phyloP scores from a whole-genome alignment of 73 alveolate genomes.

The Durusdinium trenchii region DNA sequence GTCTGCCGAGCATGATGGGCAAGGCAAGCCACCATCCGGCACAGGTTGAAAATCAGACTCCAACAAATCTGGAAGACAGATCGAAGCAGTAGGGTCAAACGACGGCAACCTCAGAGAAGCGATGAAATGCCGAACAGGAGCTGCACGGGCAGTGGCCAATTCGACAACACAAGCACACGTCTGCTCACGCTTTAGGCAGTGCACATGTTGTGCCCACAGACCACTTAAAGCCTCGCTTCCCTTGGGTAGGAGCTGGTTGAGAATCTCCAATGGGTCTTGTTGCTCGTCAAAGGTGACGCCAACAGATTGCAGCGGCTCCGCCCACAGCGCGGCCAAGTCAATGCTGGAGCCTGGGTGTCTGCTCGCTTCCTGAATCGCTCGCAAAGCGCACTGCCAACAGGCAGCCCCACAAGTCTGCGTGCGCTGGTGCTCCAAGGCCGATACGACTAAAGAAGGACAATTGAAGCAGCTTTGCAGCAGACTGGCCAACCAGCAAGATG shows the following conservation, averaged over 20 bases:
- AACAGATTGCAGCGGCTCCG: neutral
- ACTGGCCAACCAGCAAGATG: neutral
- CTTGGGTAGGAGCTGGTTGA: neutral
- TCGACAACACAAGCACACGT: neutral
- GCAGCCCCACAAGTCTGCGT: neutral
- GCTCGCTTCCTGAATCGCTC: neutral
- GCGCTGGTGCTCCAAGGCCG: neutral
- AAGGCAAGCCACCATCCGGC: neutral
- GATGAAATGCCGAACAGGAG: neutral
- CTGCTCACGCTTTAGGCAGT: neutral
- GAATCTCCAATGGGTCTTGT: neutral
- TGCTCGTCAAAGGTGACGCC: neutral
- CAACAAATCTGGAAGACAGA: neutral
- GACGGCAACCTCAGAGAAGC: neutral
- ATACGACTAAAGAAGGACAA: neutral
- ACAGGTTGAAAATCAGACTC: neutral
- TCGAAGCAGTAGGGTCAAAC: neutral
- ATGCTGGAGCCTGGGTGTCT: neutral
- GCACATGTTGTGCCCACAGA: neutral
- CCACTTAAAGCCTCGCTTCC: neutral
- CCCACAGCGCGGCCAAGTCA: neutral
- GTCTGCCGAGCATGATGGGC: neutral
- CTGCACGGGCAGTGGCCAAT: neutral
- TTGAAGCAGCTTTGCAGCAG: neutral
- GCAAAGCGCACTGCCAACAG: neutral